A percentile compares a stretch with the other conserved stretches of the same genome.
Conservation (phyloP, 345 rosid genomes). For the Excoecaria agallocha region DNA sequence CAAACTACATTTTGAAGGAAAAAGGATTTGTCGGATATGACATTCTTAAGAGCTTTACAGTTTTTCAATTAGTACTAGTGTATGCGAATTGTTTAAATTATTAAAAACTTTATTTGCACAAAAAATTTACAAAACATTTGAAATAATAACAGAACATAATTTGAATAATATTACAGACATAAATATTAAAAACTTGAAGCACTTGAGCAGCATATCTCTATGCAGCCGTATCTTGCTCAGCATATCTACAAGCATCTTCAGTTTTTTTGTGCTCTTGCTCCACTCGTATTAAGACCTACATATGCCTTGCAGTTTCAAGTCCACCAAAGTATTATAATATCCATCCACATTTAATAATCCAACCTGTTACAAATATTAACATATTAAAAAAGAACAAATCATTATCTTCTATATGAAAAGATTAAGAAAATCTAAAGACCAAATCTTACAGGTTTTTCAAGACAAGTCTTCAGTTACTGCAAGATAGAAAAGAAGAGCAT, state of each 20-base stretch:
- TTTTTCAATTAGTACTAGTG: not conserved
- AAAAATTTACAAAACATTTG: not conserved
- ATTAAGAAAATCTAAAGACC: too few relatives aligned
- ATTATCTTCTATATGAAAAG: too few relatives aligned
- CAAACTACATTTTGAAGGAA: not conserved
- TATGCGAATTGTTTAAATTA: not conserved
- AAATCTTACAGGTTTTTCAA: too few relatives aligned
- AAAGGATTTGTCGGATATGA: not conserved
- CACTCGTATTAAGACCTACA: slow-evolving; percentile 93
- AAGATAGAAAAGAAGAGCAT: slow-evolving; percentile 23
- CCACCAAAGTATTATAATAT: too few relatives aligned
- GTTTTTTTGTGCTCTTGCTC: slow-evolving; percentile 97
- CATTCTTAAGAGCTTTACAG: not conserved
- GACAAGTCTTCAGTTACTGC: slow-evolving; percentile 99
- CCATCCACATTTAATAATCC: too few relatives aligned
- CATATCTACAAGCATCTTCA: slow-evolving; percentile 96
- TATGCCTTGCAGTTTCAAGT: too few relatives aligned
- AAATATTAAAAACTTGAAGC: slow-evolving; percentile 52
- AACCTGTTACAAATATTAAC: too few relatives aligned
- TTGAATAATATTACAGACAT: too few relatives aligned
- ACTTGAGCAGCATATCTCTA: slow-evolving; percentile 93
- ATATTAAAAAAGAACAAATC: too few relatives aligned
- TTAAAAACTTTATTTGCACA: not conserved
- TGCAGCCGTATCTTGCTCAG: slow-evolving; percentile 98
- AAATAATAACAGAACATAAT: not conserved